phyloP scores from a whole-genome alignment of 352 stramenopile species.

The Phytophthora ramorum region DNA sequence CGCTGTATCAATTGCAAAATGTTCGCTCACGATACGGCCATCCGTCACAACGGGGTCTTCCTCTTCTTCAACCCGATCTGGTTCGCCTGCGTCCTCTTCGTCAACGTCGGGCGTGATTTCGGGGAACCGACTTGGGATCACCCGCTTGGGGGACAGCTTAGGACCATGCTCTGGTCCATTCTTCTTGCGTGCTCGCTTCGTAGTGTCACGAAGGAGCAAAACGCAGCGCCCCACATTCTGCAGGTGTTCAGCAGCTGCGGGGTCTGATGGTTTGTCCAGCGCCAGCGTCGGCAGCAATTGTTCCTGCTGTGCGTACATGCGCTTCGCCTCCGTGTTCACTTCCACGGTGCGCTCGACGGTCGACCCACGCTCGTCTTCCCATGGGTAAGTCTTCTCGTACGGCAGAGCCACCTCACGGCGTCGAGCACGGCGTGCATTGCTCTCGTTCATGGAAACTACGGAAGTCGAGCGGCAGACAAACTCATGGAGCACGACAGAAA shows the following conservation, averaged over 20 bases:
- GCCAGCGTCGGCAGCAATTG: slow-evolving; percentile 59
- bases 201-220: slow-evolving; percentile 59
- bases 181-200: slow-evolving; percentile 43
- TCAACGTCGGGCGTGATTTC: slow-evolving; percentile 35
- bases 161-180: slow-evolving; percentile 16
- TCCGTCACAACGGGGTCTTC: slow-evolving; percentile 41
- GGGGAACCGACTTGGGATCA: slow-evolving; percentile 61
- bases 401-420: slow-evolving; percentile 26
- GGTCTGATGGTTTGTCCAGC: slow-evolving; percentile 54
- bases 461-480: not conserved
- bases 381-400: slow-evolving; percentile 60
- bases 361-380: slow-evolving; percentile 59
- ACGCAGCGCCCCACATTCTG: slow-evolving; percentile 67
- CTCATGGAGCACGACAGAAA: slow-evolving; percentile 1
- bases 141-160: slow-evolving; percentile 42
- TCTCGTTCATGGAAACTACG: slow-evolving; percentile 17
- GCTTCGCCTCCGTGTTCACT: slow-evolving; percentile 62
- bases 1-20: not conserved
- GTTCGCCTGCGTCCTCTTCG: slow-evolving; percentile 37
- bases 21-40: slow-evolving; percentile 58
- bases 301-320: slow-evolving; percentile 61
- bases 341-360: slow-evolving; percentile 56
- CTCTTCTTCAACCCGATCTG: slow-evolving; percentile 28
- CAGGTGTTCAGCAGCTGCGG: slow-evolving; percentile 49
- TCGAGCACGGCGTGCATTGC: slow-evolving; percentile 14